phyloP scores from a whole-genome alignment of 2,329 filamentous ascomycete species.

The Massarina eburnea region DNA sequence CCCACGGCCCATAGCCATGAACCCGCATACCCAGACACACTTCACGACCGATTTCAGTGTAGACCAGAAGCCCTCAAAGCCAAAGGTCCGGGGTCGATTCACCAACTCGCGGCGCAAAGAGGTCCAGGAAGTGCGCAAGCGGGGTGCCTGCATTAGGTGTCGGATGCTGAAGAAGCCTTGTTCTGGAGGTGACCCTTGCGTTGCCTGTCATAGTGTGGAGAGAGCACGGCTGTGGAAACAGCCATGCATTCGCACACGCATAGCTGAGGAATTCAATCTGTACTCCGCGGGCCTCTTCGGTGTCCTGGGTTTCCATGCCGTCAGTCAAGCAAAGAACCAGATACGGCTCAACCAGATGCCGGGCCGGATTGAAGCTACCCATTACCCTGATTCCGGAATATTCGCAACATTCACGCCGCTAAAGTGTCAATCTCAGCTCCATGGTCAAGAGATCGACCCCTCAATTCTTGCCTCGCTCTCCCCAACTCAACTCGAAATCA shows the following conservation, averaged over 20 bases:
- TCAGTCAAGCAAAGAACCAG: constrained; percentile 52
- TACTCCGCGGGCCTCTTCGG: constrained; percentile 59
- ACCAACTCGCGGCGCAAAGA: constrained; percentile 59
- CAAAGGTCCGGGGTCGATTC: constrained; percentile 59
- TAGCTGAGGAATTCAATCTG: constrained; percentile 60
- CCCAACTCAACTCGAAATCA: constrained; percentile 47
- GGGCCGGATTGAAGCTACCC: constrained; percentile 57
- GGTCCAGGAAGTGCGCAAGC: constrained; percentile 61
- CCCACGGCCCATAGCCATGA: constrained; percentile 43
- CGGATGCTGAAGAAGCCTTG: constrained; percentile 67
- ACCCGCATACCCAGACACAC: constrained; percentile 37
- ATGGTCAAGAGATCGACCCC: constrained; percentile 40
- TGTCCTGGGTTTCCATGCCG: constrained; percentile 55
- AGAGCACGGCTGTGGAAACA: constrained; percentile 63
- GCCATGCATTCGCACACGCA: constrained; percentile 59
- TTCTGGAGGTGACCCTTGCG: constrained; percentile 62
- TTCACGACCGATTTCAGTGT: constrained; percentile 45
- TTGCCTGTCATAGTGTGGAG: constrained; percentile 61
- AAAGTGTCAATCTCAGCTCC: constrained; percentile 39
- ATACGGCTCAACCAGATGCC: constrained; percentile 51
- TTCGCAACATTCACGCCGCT: constrained; percentile 52
- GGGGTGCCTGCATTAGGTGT: constrained; percentile 63
- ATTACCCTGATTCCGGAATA: constrained; percentile 50
- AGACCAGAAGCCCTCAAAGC: constrained; percentile 42
- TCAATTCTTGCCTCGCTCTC: constrained; percentile 32